phyloP scores from a whole-genome alignment of 2,329 filamentous ascomycete species.

The Aphanoascus verrucosus region DNA sequence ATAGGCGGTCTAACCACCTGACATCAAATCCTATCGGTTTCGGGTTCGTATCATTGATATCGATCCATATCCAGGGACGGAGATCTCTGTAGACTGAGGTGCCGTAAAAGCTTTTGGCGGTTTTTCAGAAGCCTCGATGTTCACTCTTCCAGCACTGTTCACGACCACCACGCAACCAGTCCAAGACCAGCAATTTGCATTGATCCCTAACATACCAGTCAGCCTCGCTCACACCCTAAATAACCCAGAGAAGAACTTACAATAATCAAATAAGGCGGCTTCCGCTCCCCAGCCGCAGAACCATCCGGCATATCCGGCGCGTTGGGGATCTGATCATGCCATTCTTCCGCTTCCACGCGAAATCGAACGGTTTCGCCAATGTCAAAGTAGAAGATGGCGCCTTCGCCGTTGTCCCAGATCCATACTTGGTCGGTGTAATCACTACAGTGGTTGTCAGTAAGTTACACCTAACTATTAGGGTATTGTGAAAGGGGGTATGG shows the following conservation, averaged over 20 bases:
- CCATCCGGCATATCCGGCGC: conserved; percentile 56
- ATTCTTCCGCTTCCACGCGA: conserved; percentile 74
- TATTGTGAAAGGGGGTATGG: not conserved
- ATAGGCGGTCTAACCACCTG: no score
- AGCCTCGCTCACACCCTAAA: not conserved
- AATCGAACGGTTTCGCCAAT: conserved; percentile 81
- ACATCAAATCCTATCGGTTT: no score
- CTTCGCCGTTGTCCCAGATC: conserved; percentile 68
- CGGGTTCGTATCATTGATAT: no score
- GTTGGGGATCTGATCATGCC: conserved; percentile 75
- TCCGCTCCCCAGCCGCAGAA: conserved; percentile 45
- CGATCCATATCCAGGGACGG: no score
- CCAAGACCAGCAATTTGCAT: conserved; percentile 40
- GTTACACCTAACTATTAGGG: not conserved
- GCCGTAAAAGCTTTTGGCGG: no score
- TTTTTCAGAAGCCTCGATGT: not conserved
- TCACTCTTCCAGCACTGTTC: not conserved
- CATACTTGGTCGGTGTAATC: conserved; percentile 67
- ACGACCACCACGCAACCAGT: conserved; percentile 37
- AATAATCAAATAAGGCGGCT: conserved; percentile 43
- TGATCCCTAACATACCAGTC: conserved; percentile 29
- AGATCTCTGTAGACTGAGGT: no score
- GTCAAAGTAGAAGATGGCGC: conserved; percentile 72
- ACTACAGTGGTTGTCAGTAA: conserved; percentile 34
- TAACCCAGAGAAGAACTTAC: conserved; percentile 21